Conservation (phyloP, 179 eudicot genomes). For the Amaranthus tricolor region DNA sequence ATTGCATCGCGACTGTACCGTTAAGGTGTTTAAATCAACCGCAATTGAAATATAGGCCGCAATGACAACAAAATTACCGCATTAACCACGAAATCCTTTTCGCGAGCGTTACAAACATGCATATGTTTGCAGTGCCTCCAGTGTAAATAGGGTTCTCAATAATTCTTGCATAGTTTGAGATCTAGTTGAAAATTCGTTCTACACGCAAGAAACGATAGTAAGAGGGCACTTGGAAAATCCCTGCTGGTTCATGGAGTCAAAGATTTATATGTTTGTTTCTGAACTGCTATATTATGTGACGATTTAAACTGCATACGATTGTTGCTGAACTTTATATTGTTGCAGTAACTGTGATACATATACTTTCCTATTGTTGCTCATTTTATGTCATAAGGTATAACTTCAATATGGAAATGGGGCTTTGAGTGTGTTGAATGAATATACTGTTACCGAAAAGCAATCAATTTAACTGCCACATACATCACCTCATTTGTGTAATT, state of each 20-base stretch:
- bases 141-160: neutral
- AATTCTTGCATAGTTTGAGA: neutral
- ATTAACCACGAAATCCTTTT: too few relatives aligned
- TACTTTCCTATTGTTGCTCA: neutral
- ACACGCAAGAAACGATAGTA: neutral
- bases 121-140: neutral
- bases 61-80: too few relatives aligned
- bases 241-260: neutral
- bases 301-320: too few relatives aligned
- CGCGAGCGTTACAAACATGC: neutral
- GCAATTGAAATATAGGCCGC: too few relatives aligned
- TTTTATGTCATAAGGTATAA: slow-evolving; percentile 3
- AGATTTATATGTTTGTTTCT: neutral
- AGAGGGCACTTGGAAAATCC: neutral
- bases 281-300: neutral
- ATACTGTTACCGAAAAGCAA: neutral
- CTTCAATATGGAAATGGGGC: neutral
- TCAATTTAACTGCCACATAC: neutral
- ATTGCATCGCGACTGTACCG: too few relatives aligned
- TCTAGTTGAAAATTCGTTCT: neutral
- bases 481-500: neutral
- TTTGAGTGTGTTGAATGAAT: slow-evolving; percentile 1
- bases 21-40: too few relatives aligned
- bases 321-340: neutral
- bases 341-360: slow-evolving; percentile 1